Percentiles rank a stretch among this genome's conserved stretches.
These are phyloP conservation scores for Fomitopsis schrenkii DNA, from an alignment of 1,284 basidiomycete genomes.

Conservation along the genomic window DNA sequence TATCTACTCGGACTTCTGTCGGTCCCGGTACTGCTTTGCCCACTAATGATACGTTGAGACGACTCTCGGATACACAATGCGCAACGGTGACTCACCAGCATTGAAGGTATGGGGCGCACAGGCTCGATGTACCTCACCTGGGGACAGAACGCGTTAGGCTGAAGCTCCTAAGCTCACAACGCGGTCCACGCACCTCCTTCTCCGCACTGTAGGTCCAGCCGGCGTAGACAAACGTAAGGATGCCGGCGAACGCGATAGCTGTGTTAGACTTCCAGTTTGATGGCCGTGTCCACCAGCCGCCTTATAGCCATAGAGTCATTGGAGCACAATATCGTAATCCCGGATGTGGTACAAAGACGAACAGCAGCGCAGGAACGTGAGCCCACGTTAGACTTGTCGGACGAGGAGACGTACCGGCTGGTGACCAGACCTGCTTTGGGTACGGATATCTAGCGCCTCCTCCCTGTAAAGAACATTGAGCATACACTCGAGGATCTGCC, in stretches of 20 bases:
- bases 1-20: conserved; percentile 3
- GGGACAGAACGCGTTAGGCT: neutral
- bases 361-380: neutral
- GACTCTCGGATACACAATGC: neutral
- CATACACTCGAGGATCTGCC: neutral
- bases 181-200: conserved; percentile 46
- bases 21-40: conserved; percentile 29
- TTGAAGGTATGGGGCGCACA: conserved; percentile 55
- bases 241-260: conserved; percentile 53
- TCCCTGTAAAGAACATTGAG: conserved; percentile 35
- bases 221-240: conserved; percentile 52
- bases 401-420: conserved; percentile 43
- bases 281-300: conserved; percentile 74
- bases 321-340: neutral
- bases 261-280: conserved; percentile 71
- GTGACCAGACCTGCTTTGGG: conserved; percentile 70
- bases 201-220: conserved; percentile 61
- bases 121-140: conserved; percentile 38
- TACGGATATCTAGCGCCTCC: conserved; percentile 67
- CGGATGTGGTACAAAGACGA: neutral
- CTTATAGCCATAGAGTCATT: conserved; percentile 28
- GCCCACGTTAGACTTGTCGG: no score
- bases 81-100: conserved; percentile 41
- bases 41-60: conserved; percentile 20
- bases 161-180: neutral